These are phyloP conservation scores for Anthracocystis panici-leucophaei DNA, from an alignment of 1,284 basidiomycete species.

Conservation along the genomic window DNA sequence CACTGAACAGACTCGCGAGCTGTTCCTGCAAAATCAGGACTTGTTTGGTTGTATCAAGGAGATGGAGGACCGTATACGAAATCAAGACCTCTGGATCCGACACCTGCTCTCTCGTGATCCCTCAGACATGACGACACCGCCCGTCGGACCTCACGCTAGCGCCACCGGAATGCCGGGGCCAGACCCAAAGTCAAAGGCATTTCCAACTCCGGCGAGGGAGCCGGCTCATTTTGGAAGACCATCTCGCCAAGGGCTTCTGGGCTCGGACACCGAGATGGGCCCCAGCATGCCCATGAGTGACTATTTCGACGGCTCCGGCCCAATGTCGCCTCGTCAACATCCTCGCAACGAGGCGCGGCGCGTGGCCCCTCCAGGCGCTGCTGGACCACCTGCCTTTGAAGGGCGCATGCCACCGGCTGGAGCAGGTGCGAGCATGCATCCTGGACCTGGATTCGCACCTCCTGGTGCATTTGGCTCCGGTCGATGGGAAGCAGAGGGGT, in stretches of 20 bases:
- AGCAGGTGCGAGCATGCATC: slow-evolving; percentile 2
- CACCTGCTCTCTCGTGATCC: slow-evolving; percentile 41
- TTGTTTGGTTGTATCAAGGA: slow-evolving; percentile 44
- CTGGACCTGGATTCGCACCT: background rate
- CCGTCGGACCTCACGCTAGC: slow-evolving; percentile 19
- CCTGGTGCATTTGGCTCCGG: slow-evolving; percentile 16
- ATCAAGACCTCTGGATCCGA: slow-evolving; percentile 48
- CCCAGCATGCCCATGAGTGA: slow-evolving; percentile 4
- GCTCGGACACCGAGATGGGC: slow-evolving; percentile 15
- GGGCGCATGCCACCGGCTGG: slow-evolving; percentile 11
- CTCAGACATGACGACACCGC: slow-evolving; percentile 21
- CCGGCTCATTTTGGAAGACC: slow-evolving; percentile 6
- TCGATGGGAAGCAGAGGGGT: slow-evolving; percentile 24
- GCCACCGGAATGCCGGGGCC: slow-evolving; percentile 11
- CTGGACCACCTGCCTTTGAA: slow-evolving; percentile 18
- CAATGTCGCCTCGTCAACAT: slow-evolving; percentile 30
- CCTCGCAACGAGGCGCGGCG: slow-evolving; percentile 20
- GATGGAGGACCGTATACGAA: slow-evolving; percentile 48
- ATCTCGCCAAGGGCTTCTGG: slow-evolving; percentile 14
- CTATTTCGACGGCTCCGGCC: slow-evolving; percentile 19
- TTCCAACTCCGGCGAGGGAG: slow-evolving; percentile 16
- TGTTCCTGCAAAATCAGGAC: slow-evolving; percentile 50
- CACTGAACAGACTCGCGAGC: slow-evolving; percentile 51
- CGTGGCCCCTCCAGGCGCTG: slow-evolving; percentile 10
- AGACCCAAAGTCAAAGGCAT: slow-evolving; percentile 14